These are phyloP conservation scores for Aspergillus candidus DNA, from an alignment of 2,329 filamentous ascomycete genomes.

Conservation along the genomic window DNA sequence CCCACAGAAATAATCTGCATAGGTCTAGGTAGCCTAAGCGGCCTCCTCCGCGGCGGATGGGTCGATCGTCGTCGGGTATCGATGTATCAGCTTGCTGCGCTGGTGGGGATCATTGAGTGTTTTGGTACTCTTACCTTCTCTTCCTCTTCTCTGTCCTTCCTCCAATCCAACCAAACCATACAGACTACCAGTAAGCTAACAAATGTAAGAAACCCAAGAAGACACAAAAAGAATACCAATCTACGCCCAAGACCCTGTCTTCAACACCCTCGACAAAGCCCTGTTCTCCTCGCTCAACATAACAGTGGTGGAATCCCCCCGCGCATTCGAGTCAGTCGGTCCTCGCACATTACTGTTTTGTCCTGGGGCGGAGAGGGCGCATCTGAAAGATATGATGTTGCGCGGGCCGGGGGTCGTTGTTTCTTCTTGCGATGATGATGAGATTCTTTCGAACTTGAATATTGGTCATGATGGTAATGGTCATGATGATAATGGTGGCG, in stretches of 20 bases:
- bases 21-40: constrained; percentile 38
- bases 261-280: constrained; percentile 36
- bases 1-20: constrained; percentile 32
- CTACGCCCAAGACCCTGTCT: constrained; percentile 53
- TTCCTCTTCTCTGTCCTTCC: neutral
- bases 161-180: too few species aligned
- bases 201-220: neutral
- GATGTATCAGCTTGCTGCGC: constrained; percentile 37
- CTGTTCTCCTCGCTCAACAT: constrained; percentile 34
- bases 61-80: constrained; percentile 37
- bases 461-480: too few species aligned
- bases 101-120: constrained; percentile 25
- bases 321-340: constrained; percentile 48
- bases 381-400: constrained; percentile 48
- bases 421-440: constrained; percentile 37
- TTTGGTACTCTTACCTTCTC: constrained; percentile 12
- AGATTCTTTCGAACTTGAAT: too few species aligned
- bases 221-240: constrained; percentile 20
- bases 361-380: constrained; percentile 50
- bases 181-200: neutral
- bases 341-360: constrained; percentile 53
- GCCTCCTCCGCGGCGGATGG: constrained; percentile 38
- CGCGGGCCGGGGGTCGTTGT: constrained; percentile 51
- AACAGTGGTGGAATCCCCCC: constrained; percentile 43
- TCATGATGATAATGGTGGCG: too few species aligned